These are phyloP conservation scores for Metschnikowia drakensbergensis DNA, from an alignment of 805 yeast genomes.

Conservation along the genomic window DNA sequence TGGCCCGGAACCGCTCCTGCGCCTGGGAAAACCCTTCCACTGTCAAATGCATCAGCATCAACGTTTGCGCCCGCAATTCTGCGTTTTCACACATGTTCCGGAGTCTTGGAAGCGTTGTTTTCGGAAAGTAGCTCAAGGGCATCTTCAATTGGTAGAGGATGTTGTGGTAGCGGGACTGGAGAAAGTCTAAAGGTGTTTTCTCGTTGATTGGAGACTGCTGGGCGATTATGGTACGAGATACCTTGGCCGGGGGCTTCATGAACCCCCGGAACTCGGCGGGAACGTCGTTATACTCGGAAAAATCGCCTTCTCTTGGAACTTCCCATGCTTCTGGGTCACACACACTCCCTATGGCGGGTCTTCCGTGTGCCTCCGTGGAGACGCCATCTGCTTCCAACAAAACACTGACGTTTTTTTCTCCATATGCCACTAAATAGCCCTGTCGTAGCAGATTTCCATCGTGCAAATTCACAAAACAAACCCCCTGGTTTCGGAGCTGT, in stretches of 20 bases:
- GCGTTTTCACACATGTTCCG: constrained; percentile 38
- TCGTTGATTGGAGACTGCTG: constrained; percentile 16
- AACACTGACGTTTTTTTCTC: neutral
- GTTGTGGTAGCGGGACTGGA: constrained; percentile 32
- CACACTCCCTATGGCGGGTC: neutral
- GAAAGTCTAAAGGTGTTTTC: constrained; percentile 28
- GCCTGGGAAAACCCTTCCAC: constrained; percentile 21
- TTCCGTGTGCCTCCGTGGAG: neutral
- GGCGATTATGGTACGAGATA: neutral
- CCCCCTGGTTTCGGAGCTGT: neutral
- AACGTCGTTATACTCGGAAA: neutral
- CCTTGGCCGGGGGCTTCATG: neutral
- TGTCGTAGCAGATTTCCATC: neutral
- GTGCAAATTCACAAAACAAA: neutral
- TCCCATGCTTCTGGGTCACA: neutral
- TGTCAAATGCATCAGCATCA: constrained; percentile 31
- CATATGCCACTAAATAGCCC: constrained; percentile 1
- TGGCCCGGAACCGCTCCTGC: constrained; percentile 1
- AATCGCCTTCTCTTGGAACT: neutral
- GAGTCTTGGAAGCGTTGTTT: constrained; percentile 48
- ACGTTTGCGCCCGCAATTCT: constrained; percentile 14
- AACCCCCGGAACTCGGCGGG: neutral
- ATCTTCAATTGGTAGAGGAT: constrained; percentile 38
- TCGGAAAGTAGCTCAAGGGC: constrained; percentile 43
- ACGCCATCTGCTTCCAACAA: neutral